Conservation (phyloP, 2,329 filamentous ascomycete species). For the Venturia effusa region DNA sequence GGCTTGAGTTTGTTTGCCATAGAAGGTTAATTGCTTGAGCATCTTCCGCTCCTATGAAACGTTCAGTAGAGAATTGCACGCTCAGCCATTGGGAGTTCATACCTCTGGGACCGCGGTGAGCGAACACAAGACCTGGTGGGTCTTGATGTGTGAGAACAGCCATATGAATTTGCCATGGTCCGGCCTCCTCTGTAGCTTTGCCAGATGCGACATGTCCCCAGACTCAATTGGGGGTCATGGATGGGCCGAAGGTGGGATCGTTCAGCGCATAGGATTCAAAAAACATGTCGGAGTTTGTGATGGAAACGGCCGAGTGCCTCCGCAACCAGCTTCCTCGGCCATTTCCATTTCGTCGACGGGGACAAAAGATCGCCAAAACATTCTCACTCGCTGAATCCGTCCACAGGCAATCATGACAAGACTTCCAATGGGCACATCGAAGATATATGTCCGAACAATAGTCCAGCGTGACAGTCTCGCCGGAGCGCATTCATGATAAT, state of each 20-base stretch:
- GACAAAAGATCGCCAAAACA: background rate
- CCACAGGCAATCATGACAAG: background rate
- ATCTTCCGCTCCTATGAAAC: slow-evolving; percentile 35
- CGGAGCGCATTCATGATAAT: background rate
- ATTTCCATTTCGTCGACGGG: background rate
- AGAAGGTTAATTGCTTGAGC: slow-evolving; percentile 48
- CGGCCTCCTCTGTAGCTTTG: background rate
- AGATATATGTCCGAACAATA: background rate
- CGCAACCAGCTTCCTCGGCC: background rate
- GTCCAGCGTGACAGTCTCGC: background rate
- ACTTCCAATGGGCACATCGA: background rate
- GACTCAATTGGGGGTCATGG: background rate
- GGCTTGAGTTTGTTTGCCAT: slow-evolving; percentile 54
- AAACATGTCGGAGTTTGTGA: background rate
- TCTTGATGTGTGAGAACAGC: slow-evolving; percentile 49
- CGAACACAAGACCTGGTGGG: slow-evolving; percentile 55
- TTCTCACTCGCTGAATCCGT: background rate
- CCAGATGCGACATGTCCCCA: slow-evolving; percentile 1
- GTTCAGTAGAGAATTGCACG: slow-evolving; percentile 2
- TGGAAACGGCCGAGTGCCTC: background rate
- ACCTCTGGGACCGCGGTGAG: slow-evolving; percentile 46
- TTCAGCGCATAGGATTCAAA: background rate
- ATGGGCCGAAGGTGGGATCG: background rate
- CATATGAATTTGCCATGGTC: slow-evolving; percentile 45
- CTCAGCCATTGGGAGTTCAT: slow-evolving; percentile 16